Evolutionary conservation across 495 filamentous ascomycete genomes (phyloP), one percentile per base, ranked within the genome.

Genomic region (Thermochaetoides thermophila): DNA sequence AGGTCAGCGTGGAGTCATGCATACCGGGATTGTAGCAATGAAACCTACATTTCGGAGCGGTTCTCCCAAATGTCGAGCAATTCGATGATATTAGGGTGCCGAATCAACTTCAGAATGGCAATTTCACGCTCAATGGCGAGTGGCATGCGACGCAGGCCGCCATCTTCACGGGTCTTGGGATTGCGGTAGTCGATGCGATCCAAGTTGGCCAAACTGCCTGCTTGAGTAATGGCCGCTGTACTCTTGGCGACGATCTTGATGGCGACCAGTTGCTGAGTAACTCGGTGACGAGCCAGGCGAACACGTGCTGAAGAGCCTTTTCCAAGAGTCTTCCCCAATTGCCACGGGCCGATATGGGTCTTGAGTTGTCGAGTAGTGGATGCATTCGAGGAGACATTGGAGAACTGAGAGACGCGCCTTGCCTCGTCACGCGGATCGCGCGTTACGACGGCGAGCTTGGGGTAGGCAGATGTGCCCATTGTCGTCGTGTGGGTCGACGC

Each of bases 1-100:
- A 34, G 13, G 41, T 56, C 46, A 59, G 57, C 29, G 21, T 24
- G 6, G 11, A n/a, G n/a, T n/a, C n/a, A n/a, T n/a, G n/a, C n/a
- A n/a, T n/a, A 20, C 8, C 28, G 33, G 5, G 4, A 12, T 31
- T 28, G 17, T 4, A 32, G 19, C 5, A 9, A 18, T 11, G 33
- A 10, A 20, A 67, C 80, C 60, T 63, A 97, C 85, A 97, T 71
- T 52, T 96, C 84, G 28, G 79, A 75, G 11, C 78, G 66, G 45
- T 93, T 94, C 61, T 96, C 91, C 87, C 87, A 99, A 11, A 96
- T 80, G 56, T 96, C 91, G 47, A 81, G 81, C 7, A 99, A 56
- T 36, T 76, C 78, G 47, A 95, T 82, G 32, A 99, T 81, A 52
- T 96, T 84, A 0, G 74, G 81, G 59, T 99, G 89, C 40, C 87